Evolutionary conservation across 2,329 filamentous ascomycete species (phyloP), one percentile per base, ranked within the genome.

Genomic region (Ceratocystis harringtonii): DNA sequence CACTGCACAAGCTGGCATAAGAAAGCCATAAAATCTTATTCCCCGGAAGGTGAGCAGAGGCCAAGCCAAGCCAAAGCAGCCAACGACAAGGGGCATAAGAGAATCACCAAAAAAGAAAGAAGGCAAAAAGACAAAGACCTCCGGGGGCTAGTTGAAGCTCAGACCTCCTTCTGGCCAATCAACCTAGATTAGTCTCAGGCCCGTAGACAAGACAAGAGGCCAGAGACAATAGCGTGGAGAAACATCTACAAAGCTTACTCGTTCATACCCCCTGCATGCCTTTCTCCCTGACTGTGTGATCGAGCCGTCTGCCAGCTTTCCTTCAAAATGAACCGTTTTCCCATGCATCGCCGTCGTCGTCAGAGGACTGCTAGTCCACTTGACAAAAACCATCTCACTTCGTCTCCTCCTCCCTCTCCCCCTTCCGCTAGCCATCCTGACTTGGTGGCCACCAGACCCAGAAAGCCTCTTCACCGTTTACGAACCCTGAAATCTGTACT

Each of bases 311-410:
- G 55, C 28, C 55, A 58, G 28, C 55, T 62, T 62, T 22, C 43
- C 30, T 45, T 32, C 66, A 68, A 65, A 68, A 78, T 78, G 76
- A 76, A 78, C 69, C 76, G 74, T 69, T 73, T 78, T 65, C 73
- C 76, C 62, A 74, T 75, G 69, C 74, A 78, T 63, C 75, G 76
- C 64, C 76, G 76, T 64, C 76, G 76, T 67, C 77, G 77, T 70
- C 76, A 75, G 52, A 78, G 77, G 72, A 67, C 63, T 36, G 50
- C 62, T 25, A 63, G 25, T 58, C 28, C 55, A 58, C 32, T 17
- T 36, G 55, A 58, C n/a, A 58, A 58, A n/a, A 15, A 52, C 10
- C 48, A 52, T 12, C 15, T 7, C 41, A 28, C 62, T 65, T 61
- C 48, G n/a, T 36, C 50, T 55, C 28, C 36, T 48, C 52, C 62